A percentile compares a stretch with the other conserved stretches of the same genome.
Evolutionary conservation across 192 early-diverging fungal genomes (phyloP).

Genomic region (Umbelopsis vinacea): DNA sequence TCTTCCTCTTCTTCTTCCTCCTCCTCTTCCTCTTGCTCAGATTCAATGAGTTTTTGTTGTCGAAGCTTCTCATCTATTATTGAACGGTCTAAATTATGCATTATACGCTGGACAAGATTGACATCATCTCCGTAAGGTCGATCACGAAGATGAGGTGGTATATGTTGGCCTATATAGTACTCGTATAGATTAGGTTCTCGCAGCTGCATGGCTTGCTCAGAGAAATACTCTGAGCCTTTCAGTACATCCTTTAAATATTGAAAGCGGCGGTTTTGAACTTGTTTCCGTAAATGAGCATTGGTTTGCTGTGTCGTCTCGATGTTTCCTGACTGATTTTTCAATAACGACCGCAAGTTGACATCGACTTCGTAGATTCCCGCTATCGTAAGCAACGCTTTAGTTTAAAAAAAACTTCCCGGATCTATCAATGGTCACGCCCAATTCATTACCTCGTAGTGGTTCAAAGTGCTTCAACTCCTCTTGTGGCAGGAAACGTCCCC

Average conservation of each 20-base stretch:
- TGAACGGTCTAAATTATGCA: slow-evolving; percentile 38
- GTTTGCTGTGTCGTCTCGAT: slow-evolving; percentile 6
- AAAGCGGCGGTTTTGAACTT: slow-evolving; percentile 42
- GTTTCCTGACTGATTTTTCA: slow-evolving; percentile 10
- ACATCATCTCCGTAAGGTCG: slow-evolving; percentile 39
- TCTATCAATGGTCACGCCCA: neutral
- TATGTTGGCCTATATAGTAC: slow-evolving; percentile 47
- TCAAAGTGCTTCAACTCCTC: slow-evolving; percentile 36
- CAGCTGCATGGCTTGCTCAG: slow-evolving; percentile 40
- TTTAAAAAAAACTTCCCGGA: neutral
- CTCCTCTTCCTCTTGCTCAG: slow-evolving; percentile 49
- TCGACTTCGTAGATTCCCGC: slow-evolving; percentile 44
- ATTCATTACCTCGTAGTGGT: slow-evolving; percentile 26
- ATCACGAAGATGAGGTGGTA: slow-evolving; percentile 29
- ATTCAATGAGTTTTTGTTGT: slow-evolving; percentile 23
- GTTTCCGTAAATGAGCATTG: slow-evolving; percentile 24
- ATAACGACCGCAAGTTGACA: slow-evolving; percentile 33
- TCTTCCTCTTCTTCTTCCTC: slow-evolving; percentile 40
- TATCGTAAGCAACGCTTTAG: neutral
- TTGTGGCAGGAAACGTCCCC: slow-evolving; percentile 41
- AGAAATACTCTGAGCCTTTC: slow-evolving; percentile 41
- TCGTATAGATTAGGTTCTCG: slow-evolving; percentile 49
- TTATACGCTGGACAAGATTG: slow-evolving; percentile 39
- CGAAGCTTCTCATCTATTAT: slow-evolving; percentile 35
- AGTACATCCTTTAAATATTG: slow-evolving; percentile 38